Evolutionary conservation across 83 land plant genomes (phyloP), one percentile per base, ranked within the genome.

Genomic region (Diphasiastrum complanatum): DNA sequence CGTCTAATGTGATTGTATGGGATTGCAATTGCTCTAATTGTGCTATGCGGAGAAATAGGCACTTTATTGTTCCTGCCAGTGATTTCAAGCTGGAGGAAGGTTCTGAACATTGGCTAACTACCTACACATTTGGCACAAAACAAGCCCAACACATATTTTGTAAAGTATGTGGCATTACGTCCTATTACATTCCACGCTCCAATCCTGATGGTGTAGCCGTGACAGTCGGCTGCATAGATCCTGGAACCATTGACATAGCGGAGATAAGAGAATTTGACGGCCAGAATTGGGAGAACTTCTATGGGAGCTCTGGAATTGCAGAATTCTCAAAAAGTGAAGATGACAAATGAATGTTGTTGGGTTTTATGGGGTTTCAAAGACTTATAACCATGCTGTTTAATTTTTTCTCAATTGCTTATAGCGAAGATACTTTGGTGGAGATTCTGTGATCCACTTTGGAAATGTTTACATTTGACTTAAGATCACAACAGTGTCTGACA

Each of bases 101-200:
- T 6, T 84, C 87, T 29, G 68, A 74, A 61, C 70, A 80, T 43
- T 83, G 66, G 56, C 65, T 82, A 3, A 84, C 93, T 0, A 81
- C 84, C 5, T 87, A 91, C 64, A 81, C 87, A 1, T 87, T 87
- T 34, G 87, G 90, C n/a, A 76, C 87, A 0, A 93, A 91, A 37
- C 73, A 72, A 4, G 95, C 97, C 28, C 82, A 87, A 51, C 97
- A 91, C 62, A 81, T 73, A 18, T 91, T 91, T 70, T 91, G 95
- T 70, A 91, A 85, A 64, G 64, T 83, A 29, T 87, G 97, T 69
- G 90, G 90, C 27, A 91, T 91, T 49, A 80, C 85, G 3, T 91
- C 95, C 3, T 87, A 82, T 53, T 91, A 91, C 51, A 48, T 74
- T 14, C 90, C 90, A 27, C 79, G 89, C 24, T 79, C 85, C 16